These are phyloP conservation scores for Fomitopsis pinicola DNA, from an alignment of 1,284 basidiomycete genomes.

Conservation along the genomic window DNA sequence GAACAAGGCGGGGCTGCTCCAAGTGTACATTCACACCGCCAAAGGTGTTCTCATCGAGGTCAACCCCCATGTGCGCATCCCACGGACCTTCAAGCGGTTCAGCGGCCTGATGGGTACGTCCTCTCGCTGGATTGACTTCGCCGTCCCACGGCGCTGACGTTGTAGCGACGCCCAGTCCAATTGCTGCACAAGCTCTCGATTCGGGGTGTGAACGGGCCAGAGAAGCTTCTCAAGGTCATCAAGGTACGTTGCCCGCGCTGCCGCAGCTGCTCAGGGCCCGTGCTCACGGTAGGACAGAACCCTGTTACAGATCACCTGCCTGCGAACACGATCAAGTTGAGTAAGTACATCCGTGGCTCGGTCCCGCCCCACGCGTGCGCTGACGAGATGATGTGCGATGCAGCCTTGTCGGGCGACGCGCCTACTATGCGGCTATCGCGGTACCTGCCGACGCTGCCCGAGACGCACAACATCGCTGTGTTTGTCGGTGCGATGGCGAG, in stretches of 20 bases:
- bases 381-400: conserved; percentile 3
- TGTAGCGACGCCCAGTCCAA: conserved; percentile 64
- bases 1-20: conserved; percentile 95
- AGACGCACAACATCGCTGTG: conserved; percentile 88
- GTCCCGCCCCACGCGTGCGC: background rate
- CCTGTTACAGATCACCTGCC: conserved; percentile 96
- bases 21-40: conserved; percentile 98
- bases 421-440: conserved; percentile 78
- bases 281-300: conserved; percentile 52
- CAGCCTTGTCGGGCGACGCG: conserved; percentile 91
- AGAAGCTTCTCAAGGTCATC: conserved; percentile 96
- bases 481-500: conserved; percentile 98
- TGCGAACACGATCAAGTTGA: conserved; percentile 93
- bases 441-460: conserved; percentile 81
- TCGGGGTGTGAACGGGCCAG: conserved; percentile 91
- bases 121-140: conserved; percentile 1
- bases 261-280: background rate
- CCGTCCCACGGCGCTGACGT: background rate
- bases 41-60: conserved; percentile 98
- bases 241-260: conserved; percentile 49
- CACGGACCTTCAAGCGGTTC: conserved; percentile 98
- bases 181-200: conserved; percentile 95
- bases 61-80: conserved; percentile 96
- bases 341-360: conserved; percentile 41
- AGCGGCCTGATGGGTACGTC: conserved; percentile 93